These are phyloP conservation scores for Cryptococcus hybrid DNA, from an alignment of 1,284 basidiomycete species.

Conservation along the genomic window DNA sequence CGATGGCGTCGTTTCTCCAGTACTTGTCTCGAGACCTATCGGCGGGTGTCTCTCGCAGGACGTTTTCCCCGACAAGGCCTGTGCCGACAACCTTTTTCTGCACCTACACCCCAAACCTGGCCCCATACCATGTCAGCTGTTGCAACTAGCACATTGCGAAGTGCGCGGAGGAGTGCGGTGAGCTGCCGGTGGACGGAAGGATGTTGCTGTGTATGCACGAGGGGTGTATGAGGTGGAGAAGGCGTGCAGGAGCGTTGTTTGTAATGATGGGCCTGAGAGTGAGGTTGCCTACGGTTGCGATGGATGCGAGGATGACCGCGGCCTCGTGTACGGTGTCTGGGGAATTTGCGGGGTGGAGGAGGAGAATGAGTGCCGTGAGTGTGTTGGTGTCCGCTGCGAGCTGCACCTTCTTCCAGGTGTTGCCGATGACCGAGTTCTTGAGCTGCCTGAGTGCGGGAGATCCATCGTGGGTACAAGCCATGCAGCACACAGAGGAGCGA, in stretches of 20 bases:
- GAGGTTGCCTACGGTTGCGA: constrained; percentile 35
- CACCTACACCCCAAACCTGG: constrained; percentile 46
- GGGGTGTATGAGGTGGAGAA: constrained; percentile 25
- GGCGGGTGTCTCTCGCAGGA: neutral
- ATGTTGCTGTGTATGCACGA: constrained; percentile 4
- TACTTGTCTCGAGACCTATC: too few relatives aligned
- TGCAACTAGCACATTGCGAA: constrained; percentile 41
- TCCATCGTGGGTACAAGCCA: neutral
- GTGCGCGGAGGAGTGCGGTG: constrained; percentile 25
- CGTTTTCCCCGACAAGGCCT: constrained; percentile 30
- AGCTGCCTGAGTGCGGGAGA: constrained; percentile 10
- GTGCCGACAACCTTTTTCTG: constrained; percentile 40
- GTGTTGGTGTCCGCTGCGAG: constrained; percentile 27
- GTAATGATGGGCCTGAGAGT: constrained; percentile 35
- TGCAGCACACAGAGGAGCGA: neutral
- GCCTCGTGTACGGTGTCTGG: constrained; percentile 40
- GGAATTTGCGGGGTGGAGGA: constrained; percentile 1
- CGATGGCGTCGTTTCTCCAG: neutral
- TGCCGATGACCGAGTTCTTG: constrained; percentile 50
- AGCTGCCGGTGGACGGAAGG: constrained; percentile 17
- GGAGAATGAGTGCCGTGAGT: constrained; percentile 19
- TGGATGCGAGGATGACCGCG: constrained; percentile 47
- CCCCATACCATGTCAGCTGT: constrained; percentile 46
- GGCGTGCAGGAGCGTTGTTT: constrained; percentile 21
- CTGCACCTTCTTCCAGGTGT: constrained; percentile 48